phyloP scores from a whole-genome alignment of 345 rosid species.

The Luvunga scandens region DNA sequence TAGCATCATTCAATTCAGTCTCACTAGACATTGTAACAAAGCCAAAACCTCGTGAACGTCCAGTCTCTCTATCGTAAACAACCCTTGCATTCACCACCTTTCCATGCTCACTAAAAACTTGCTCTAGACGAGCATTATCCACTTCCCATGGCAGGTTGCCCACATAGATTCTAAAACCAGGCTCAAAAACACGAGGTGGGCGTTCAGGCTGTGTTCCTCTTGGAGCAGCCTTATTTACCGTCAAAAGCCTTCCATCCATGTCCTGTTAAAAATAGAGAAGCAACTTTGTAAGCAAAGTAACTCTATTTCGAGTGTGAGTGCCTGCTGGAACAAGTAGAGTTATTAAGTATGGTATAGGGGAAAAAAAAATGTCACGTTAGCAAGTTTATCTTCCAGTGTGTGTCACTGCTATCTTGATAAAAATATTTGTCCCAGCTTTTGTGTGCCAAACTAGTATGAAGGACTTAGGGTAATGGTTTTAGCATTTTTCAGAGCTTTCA shows the following conservation, averaged over 20 bases:
- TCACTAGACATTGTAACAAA: slow-evolving; percentile 82
- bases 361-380: neutral
- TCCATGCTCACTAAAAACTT: slow-evolving; percentile 83
- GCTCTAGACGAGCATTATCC: slow-evolving; percentile 71
- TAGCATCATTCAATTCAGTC: slow-evolving; percentile 77
- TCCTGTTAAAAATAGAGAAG: slow-evolving; percentile 44
- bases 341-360: neutral
- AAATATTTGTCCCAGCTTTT: neutral
- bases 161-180: slow-evolving; percentile 61
- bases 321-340: neutral
- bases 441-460: neutral
- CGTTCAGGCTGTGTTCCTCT: slow-evolving; percentile 74
- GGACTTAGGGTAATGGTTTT: neutral
- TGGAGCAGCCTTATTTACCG: slow-evolving; percentile 88
- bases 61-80: slow-evolving; percentile 76
- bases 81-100: slow-evolving; percentile 82
- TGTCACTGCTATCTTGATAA: neutral
- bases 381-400: neutral
- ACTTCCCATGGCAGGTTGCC: slow-evolving; percentile 89
- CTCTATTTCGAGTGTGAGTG: neutral
- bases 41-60: slow-evolving; percentile 96
- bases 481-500: neutral
- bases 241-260: slow-evolving; percentile 64
- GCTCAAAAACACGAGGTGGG: slow-evolving; percentile 49
- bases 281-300: neutral